A percentile compares a stretch with the other conserved stretches of the same genome.
Evolutionary conservation across 2,329 filamentous ascomycete genomes (phyloP).

Genomic region (Hortaea werneckii): DNA sequence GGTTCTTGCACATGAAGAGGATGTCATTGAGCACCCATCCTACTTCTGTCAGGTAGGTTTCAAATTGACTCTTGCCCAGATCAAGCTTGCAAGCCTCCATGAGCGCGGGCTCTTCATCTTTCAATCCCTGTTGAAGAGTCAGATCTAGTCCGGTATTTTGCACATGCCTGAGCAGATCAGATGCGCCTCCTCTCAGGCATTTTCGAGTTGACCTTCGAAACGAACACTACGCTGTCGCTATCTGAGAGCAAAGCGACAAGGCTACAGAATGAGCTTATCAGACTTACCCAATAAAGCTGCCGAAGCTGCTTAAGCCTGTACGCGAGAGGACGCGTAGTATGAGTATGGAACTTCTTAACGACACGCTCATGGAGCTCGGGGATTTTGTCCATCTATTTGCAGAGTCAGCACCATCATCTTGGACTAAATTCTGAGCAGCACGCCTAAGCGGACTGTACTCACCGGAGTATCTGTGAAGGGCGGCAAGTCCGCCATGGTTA

Average conservation of each 20-base stretch:
- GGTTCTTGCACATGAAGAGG: conserved; percentile 63
- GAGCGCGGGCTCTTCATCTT: conserved; percentile 65
- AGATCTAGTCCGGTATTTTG: too few species aligned
- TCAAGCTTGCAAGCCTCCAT: conserved; percentile 67
- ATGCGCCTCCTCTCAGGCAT: too few species aligned
- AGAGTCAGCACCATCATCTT: too few species aligned
- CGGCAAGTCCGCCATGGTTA: conserved; percentile 17
- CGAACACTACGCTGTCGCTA: too few species aligned
- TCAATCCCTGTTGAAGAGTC: conserved; percentile 33
- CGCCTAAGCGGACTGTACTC: too few species aligned
- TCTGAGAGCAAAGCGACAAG: too few species aligned
- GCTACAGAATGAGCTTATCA: too few species aligned
- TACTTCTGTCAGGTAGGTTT: conserved; percentile 65
- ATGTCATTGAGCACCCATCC: conserved; percentile 74
- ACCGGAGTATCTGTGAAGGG: conserved; percentile 41
- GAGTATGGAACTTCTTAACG: conserved; percentile 61
- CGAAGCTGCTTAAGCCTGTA: conserved; percentile 80
- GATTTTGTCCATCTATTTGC: conserved; percentile 49
- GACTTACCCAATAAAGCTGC: conserved; percentile 76
- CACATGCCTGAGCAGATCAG: too few species aligned
- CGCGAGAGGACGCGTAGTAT: conserved; percentile 71
- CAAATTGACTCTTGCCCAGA: conserved; percentile 65
- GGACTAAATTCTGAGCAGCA: too few species aligned
- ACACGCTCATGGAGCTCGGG: conserved; percentile 48
- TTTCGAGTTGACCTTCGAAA: too few species aligned